Percentiles rank a stretch among this genome's conserved stretches.
These are phyloP conservation scores for Phytopythium aichiense DNA, from an alignment of 352 stramenopile species.

Conservation along the genomic window DNA sequence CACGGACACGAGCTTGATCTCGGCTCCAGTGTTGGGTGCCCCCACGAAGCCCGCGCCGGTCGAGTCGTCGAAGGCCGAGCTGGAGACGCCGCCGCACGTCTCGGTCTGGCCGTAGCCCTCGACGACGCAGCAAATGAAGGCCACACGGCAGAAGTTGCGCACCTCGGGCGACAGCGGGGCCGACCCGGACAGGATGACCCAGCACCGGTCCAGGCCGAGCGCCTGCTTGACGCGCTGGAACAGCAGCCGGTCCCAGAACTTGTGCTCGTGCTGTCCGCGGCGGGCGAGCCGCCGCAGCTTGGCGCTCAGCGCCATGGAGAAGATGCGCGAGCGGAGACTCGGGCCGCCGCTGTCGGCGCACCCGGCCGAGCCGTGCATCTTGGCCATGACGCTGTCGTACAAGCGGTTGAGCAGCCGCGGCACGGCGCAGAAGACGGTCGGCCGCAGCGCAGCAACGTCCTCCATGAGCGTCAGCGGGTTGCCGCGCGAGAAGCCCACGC, in stretches of 20 bases:
- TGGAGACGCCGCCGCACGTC: constrained; percentile 84
- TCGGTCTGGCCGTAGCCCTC: constrained; percentile 98
- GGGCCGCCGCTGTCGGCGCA: constrained; percentile 22
- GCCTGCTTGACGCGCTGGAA: constrained; percentile 92
- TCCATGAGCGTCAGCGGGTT: constrained; percentile 89
- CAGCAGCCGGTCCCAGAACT: constrained; percentile 93
- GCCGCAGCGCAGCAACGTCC: constrained; percentile 88
- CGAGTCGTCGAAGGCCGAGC: constrained; percentile 32
- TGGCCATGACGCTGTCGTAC: constrained; percentile 90
- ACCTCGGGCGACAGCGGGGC: constrained; percentile 92
- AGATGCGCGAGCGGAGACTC: constrained; percentile 29
- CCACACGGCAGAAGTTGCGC: constrained; percentile 92
- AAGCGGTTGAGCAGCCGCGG: constrained; percentile 96
- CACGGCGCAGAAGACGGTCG: constrained; percentile 92
- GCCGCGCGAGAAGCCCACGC: constrained; percentile 92
- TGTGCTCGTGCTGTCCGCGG: constrained; percentile 39
- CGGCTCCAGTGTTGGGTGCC: constrained; percentile 69
- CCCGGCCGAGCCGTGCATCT: constrained; percentile 20
- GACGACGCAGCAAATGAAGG: constrained; percentile 82
- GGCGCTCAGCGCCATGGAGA: constrained; percentile 62
- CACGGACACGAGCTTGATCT: constrained; percentile 95
- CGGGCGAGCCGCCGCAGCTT: constrained; percentile 64
- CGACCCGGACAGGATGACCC: constrained; percentile 92
- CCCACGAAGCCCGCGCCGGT: constrained; percentile 89
- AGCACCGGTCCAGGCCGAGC: constrained; percentile 81